Percentiles rank a stretch among this genome's conserved stretches.
Conservation (phyloP, 2,329 filamentous ascomycete genomes). For the Diaporthe australafricana region DNA sequence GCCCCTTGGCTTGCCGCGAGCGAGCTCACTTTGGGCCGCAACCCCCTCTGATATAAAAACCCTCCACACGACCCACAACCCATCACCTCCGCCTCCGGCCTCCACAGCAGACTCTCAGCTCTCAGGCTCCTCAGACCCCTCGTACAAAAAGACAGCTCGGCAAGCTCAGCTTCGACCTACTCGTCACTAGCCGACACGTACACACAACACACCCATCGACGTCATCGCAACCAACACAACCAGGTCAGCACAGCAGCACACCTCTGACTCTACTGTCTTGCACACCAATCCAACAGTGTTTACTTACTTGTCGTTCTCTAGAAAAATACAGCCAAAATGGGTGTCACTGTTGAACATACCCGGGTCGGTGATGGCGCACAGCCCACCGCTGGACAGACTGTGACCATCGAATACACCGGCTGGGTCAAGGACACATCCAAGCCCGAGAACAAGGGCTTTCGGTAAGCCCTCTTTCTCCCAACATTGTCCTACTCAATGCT, state of each 20-base stretch:
- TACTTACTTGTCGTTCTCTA: conserved; percentile 14
- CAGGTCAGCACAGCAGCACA: conserved; percentile 32
- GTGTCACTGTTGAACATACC: conserved; percentile 76
- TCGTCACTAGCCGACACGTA: conserved; percentile 19
- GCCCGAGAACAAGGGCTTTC: conserved; percentile 73
- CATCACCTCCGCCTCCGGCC: conserved; percentile 15
- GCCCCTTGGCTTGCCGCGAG: conserved; percentile 5
- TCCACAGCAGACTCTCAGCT: conserved; percentile 4
- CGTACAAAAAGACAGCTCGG: conserved; percentile 23
- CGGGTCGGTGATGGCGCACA: conserved; percentile 70
- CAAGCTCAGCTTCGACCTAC: conserved; percentile 12
- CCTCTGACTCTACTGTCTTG: conserved; percentile 30
- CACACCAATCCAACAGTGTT: conserved; percentile 29
- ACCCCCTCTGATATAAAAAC: conserved; percentile 32
- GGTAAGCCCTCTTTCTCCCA: conserved; percentile 66
- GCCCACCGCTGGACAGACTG: conserved; percentile 75
- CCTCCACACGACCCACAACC: conserved; percentile 35
- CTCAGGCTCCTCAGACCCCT: conserved; percentile 19
- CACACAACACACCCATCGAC: conserved; percentile 15
- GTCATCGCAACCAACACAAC: conserved; percentile 28
- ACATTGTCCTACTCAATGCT: conserved; percentile 25
- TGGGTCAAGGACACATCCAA: conserved; percentile 78
- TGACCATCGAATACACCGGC: conserved; percentile 93
- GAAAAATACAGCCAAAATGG: conserved; percentile 66
- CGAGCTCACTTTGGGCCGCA: conserved; percentile 3